Conservation (phyloP, 1,284 basidiomycete genomes). For the Cerioporus squamosus region DNA sequence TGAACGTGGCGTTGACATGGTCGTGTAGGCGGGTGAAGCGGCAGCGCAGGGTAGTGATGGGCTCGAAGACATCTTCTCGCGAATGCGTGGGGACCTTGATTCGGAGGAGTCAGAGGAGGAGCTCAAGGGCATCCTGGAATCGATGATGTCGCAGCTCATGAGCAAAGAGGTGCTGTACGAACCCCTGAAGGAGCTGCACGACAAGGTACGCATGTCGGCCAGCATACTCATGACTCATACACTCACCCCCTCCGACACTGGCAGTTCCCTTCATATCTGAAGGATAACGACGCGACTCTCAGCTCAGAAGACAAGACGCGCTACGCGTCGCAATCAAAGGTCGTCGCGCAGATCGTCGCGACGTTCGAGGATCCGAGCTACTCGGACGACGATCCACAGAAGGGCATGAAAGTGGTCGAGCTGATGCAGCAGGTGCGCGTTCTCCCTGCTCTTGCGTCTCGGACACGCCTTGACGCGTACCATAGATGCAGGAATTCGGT, state of each 20-base stretch:
- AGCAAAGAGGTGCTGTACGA: slow-evolving; percentile 93
- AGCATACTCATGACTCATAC: not conserved
- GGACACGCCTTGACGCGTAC: not conserved
- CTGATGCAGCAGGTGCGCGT: slow-evolving; percentile 78
- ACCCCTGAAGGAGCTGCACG: slow-evolving; percentile 86
- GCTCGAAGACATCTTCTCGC: slow-evolving; percentile 19
- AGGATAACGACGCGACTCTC: slow-evolving; percentile 51
- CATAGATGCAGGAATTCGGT: slow-evolving; percentile 86
- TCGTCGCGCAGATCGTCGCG: slow-evolving; percentile 71
- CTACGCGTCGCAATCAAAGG: slow-evolving; percentile 70
- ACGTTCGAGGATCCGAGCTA: slow-evolving; percentile 77
- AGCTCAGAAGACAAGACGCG: slow-evolving; percentile 67
- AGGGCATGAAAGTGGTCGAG: slow-evolving; percentile 59
- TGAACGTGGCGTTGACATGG: no score
- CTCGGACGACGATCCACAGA: slow-evolving; percentile 61
- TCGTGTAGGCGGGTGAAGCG: slow-evolving; percentile 37
- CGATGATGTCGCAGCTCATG: slow-evolving; percentile 95
- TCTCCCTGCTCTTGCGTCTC: slow-evolving; percentile 21
- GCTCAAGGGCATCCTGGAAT: slow-evolving; percentile 81
- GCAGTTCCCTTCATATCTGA: slow-evolving; percentile 86
- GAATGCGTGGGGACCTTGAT: slow-evolving; percentile 20
- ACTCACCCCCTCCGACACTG: not conserved
- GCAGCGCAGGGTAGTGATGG: slow-evolving; percentile 33
- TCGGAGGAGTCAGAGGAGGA: slow-evolving; percentile 59
- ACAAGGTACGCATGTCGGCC: slow-evolving; percentile 75